Conservation (phyloP, 352 stramenopile genomes). For the Achlya hypogyna region DNA sequence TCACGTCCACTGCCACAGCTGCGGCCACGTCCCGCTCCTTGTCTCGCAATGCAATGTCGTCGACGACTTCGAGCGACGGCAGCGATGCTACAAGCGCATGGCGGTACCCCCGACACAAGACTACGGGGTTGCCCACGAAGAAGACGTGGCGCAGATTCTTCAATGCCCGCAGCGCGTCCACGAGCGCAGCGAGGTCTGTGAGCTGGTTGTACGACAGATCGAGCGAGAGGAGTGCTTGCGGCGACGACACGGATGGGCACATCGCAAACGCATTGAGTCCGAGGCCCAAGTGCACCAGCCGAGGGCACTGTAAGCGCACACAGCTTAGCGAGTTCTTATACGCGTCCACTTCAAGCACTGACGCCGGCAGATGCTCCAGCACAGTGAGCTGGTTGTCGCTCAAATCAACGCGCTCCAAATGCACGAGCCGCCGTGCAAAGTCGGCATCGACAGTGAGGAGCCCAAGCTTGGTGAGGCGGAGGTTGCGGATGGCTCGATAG, state of each 20-base stretch:
- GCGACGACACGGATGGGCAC: not conserved
- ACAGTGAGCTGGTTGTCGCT: slow-evolving; percentile 6
- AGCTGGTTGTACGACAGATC: slow-evolving; percentile 18
- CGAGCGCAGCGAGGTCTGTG: not conserved
- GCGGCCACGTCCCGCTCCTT: not conserved
- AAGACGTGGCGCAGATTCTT: slow-evolving; percentile 7
- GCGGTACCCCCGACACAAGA: slow-evolving; percentile 7
- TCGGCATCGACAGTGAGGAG: not conserved
- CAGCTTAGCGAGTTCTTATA: not conserved
- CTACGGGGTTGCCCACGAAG: slow-evolving; percentile 2
- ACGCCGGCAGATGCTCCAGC: slow-evolving; percentile 8
- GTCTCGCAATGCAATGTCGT: slow-evolving; percentile 13
- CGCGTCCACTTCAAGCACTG: slow-evolving; percentile 8
- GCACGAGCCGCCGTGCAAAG: not conserved
- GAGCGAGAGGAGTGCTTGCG: slow-evolving; percentile 11
- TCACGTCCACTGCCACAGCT: not conserved
- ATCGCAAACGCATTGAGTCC: not conserved
- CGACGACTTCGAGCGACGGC: slow-evolving; percentile 7
- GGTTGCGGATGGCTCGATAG: not conserved
- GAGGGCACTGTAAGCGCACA: not conserved
- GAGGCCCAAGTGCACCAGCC: slow-evolving; percentile 12
- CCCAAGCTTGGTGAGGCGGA: slow-evolving; percentile 16
- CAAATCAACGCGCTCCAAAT: slow-evolving; percentile 15
- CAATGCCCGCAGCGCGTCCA: not conserved
- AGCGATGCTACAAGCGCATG: not conserved